A percentile compares a stretch with the other conserved stretches of the same genome.
Evolutionary conservation across 1,284 basidiomycete genomes (phyloP).

Genomic region (Meira nashicola): DNA sequence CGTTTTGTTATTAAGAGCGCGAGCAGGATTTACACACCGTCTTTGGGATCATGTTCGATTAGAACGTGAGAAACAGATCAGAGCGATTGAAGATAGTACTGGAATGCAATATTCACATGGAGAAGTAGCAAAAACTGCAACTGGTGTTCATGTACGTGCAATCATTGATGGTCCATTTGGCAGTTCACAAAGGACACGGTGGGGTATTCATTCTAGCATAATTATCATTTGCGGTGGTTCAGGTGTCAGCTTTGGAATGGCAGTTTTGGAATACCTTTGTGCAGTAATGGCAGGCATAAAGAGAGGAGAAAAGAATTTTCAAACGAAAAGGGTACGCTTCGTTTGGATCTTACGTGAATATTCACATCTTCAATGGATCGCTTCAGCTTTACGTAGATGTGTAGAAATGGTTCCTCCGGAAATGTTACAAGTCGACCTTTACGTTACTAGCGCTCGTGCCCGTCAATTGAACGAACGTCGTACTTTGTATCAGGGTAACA

Average conservation of each 20-base stretch:
- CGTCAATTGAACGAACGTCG: not conserved
- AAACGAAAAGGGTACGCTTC: constrained; percentile 63
- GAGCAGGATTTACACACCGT: constrained; percentile 70
- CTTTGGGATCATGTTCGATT: constrained; percentile 61
- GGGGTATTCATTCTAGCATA: constrained; percentile 63
- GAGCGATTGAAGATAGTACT: constrained; percentile 33
- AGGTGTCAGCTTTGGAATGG: constrained; percentile 71
- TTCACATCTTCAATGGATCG: constrained; percentile 76
- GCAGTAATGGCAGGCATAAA: constrained; percentile 58
- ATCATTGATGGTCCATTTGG: constrained; percentile 75
- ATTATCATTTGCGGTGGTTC: constrained; percentile 74
- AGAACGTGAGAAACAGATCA: constrained; percentile 34
- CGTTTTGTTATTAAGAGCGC: constrained; percentile 70
- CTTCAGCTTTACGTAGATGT: constrained; percentile 66
- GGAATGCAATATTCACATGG: constrained; percentile 25
- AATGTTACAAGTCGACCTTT: constrained; percentile 71
- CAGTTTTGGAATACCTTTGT: constrained; percentile 68
- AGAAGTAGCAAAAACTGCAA: constrained; percentile 45
- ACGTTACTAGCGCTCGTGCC: constrained; percentile 57
- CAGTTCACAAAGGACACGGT: constrained; percentile 65
- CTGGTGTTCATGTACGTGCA: constrained; percentile 64
- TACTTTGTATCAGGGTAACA: not conserved
- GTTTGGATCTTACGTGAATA: constrained; percentile 80
- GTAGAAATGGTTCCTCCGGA: constrained; percentile 62
- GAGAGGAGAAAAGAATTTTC: constrained; percentile 18